phyloP scores from a whole-genome alignment of 2,329 filamentous ascomycete species.

The Cercospora berteroae region DNA sequence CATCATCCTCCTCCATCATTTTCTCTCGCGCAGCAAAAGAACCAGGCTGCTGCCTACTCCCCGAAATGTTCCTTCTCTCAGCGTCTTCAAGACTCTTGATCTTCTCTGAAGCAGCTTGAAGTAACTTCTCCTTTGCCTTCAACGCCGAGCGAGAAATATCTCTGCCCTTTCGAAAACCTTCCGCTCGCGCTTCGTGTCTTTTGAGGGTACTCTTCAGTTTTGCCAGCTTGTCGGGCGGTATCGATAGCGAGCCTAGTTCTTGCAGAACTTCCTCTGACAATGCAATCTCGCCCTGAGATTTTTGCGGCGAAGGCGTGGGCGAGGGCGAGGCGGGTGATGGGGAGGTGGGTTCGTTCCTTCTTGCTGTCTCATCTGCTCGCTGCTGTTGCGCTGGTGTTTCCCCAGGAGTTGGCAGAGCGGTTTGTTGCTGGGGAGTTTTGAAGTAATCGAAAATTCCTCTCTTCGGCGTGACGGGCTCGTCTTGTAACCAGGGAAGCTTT shows the following conservation, averaged over 20 bases:
- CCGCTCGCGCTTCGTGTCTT: conserved; percentile 57
- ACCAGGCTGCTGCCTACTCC: neutral
- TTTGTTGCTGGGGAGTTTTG: conserved; percentile 28
- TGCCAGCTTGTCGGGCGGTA: conserved; percentile 31
- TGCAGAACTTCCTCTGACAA: conserved; percentile 31
- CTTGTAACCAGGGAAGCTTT: conserved; percentile 43
- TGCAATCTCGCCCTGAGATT: conserved; percentile 4
- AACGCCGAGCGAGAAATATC: conserved; percentile 64
- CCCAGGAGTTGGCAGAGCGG: neutral
- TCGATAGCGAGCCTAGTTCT: conserved; percentile 15
- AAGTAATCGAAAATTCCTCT: conserved; percentile 29
- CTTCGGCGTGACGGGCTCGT: conserved; percentile 32
- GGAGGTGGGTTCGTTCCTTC: conserved; percentile 9
- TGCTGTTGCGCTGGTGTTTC: neutral
- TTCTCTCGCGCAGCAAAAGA: conserved; percentile 45
- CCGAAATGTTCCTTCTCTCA: neutral
- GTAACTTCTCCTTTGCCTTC: conserved; percentile 63
- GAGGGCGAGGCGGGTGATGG: conserved; percentile 21
- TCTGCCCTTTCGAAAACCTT: conserved; percentile 62
- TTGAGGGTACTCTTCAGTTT: conserved; percentile 50
- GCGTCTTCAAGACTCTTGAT: conserved; percentile 55
- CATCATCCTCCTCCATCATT: conserved; percentile 9
- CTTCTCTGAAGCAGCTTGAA: conserved; percentile 64
- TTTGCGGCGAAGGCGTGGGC: neutral
- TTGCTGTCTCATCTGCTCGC: neutral